Base-by-base conservation (phyloP, 495 filamentous ascomycete species). In the Tuber aestivum region DNA sequence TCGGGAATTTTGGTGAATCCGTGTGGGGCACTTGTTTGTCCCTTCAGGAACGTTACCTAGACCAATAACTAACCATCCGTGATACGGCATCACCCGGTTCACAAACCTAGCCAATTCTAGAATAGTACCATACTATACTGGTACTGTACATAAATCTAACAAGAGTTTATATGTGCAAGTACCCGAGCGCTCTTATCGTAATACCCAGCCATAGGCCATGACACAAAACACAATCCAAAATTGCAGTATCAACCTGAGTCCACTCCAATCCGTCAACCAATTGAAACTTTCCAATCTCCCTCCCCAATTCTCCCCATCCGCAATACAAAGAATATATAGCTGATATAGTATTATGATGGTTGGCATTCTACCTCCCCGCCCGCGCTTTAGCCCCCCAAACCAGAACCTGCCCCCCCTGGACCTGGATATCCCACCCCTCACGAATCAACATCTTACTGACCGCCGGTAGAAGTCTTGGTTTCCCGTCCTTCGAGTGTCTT, bases 391-490 rank as follows among this genome's bases (percentile, higher is more conserved):
- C 76, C 0, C 80, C 80, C 45, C 76, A 75, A 14, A 97, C 88
- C 61, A 89, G 81, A 69, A 94, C 86, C 44, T 87, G 85, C 0
- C 94, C 94, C 16, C 88, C 87, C 42, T 88, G 85, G 42, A 91
- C 86, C 83, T 93, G 88, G 42, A 96, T 86, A 77, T 88, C 91
- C 95, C 95, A 99, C 0, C 93, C 94, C 73, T 95, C 92, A 50
- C 87, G 87, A 70, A 89, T 85, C 73, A 99, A 83, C 85, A 91
- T 91, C 82, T 87, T 92, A 72, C 86, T 89, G 1, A 99, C 94
- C n/a, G 92, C 92, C 45, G 92, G 92, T 3, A 93, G 90, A 38
- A 99, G 78, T 75, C 89, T 90, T 1, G 90, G 90, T 42, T 87
- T 90, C 0, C 94, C 93, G 61, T 90, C 90, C n/a, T 88, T 87